Evolutionary conservation across 2,329 filamentous ascomycete genomes (phyloP).

Genomic region (Colletotrichum lentis): DNA sequence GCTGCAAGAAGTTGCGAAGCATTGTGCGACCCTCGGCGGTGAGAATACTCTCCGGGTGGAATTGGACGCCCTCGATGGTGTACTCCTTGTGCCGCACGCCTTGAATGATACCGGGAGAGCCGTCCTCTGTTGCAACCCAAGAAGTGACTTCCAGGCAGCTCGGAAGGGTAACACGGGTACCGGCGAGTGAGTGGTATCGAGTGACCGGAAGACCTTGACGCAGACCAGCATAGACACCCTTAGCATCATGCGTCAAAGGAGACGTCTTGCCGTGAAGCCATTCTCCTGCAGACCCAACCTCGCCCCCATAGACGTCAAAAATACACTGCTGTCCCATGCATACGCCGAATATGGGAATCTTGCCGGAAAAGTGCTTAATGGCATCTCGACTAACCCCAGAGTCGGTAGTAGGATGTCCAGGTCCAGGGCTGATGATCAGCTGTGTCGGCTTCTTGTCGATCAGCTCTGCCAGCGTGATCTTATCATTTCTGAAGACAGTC

Average conservation of each 20-base stretch:
- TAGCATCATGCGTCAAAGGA: conserved; percentile 84
- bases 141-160: conserved; percentile 88
- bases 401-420: conserved; percentile 89
- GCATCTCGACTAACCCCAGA: conserved; percentile 93
- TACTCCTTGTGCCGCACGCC: conserved; percentile 93
- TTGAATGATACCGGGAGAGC: conserved; percentile 89
- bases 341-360: conserved; percentile 95
- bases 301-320: conserved; percentile 89
- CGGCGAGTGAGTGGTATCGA: conserved; percentile 94
- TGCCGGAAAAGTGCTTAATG: conserved; percentile 89
- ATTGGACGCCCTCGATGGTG: conserved; percentile 94
- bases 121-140: conserved; percentile 81
- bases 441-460: conserved; percentile 88
- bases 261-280: conserved; percentile 98
- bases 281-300: conserved; percentile 91
- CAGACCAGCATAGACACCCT: conserved; percentile 89
- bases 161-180: conserved; percentile 86
- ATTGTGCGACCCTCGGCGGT: conserved; percentile 88
- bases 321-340: conserved; percentile 99
- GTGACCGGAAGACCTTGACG: conserved; percentile 86
- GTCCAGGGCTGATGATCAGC: conserved; percentile 92
- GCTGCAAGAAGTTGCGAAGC: conserved; percentile 88
- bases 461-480: conserved; percentile 85
- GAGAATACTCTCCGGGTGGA: conserved; percentile 96
- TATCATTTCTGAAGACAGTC: conserved; percentile 90